Conservation (phyloP, 306 rosid species). For the Clitoria ternatea region DNA sequence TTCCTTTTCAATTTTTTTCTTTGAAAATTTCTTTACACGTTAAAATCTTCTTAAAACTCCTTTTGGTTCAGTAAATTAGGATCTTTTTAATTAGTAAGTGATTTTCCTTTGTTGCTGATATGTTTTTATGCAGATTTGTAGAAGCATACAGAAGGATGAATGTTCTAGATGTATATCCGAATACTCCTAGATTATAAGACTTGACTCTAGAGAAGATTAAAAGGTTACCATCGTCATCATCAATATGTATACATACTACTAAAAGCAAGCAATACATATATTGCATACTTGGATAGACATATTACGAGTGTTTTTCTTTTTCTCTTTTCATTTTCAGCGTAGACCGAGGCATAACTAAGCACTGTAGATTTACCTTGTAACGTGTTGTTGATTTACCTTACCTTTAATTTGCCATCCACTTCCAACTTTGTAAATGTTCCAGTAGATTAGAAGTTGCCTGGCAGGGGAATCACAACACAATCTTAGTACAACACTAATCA, state of each 20-base stretch:
- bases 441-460: neutral
- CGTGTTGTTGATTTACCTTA: too few relatives aligned
- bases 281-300: constrained; percentile 48
- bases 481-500: neutral
- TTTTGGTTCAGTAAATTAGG: neutral
- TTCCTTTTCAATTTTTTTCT: neutral
- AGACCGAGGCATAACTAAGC: neutral
- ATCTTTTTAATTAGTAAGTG: neutral
- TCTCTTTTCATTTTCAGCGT: neutral
- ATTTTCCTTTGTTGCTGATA: neutral
- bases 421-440: neutral
- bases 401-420: neutral
- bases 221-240: constrained; percentile 37
- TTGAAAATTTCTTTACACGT: neutral
- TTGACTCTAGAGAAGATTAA: constrained; percentile 50
- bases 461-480: neutral
- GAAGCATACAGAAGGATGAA: constrained; percentile 52
- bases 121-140: constrained; percentile 46
- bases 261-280: constrained; percentile 54
- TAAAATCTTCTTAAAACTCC: neutral
- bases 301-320: constrained; percentile 31
- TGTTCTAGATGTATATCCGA: constrained; percentile 64
- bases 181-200: constrained; percentile 51
- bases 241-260: constrained; percentile 80
- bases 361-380: neutral